Evolutionary conservation across 352 stramenopile species (phyloP).

Genomic region (Phytopythium litorale): DNA sequence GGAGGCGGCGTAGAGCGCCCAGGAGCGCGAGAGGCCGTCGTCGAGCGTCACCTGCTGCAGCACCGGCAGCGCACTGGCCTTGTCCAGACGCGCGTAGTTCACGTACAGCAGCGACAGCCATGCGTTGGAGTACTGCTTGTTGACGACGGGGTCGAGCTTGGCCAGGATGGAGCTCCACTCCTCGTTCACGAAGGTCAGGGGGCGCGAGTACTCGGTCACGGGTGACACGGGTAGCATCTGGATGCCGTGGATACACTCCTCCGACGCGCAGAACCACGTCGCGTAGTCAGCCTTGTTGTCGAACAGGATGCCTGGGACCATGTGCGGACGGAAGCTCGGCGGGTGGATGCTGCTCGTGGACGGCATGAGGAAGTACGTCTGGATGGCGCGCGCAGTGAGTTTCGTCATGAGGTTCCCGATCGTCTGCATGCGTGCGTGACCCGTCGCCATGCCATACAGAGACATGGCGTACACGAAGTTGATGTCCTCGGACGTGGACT

Average conservation of each 20-base stretch:
- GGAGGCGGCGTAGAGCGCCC: constrained; percentile 69
- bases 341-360: constrained; percentile 52
- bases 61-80: constrained; percentile 30
- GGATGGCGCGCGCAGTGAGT: constrained; percentile 40
- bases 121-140: constrained; percentile 27
- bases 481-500: constrained; percentile 63
- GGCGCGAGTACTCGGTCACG: constrained; percentile 56
- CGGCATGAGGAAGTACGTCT: constrained; percentile 75
- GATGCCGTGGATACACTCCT: constrained; percentile 76
- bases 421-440: constrained; percentile 30
- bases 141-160: not conserved
- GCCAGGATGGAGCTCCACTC: constrained; percentile 42
- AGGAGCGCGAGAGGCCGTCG: constrained; percentile 75
- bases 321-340: constrained; percentile 31
- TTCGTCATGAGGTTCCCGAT: constrained; percentile 58
- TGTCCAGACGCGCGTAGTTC: constrained; percentile 70
- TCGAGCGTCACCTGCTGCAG: constrained; percentile 62
- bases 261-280: constrained; percentile 66
- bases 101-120: constrained; percentile 72
- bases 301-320: constrained; percentile 68
- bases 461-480: constrained; percentile 62
- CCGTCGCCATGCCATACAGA: constrained; percentile 39
- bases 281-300: constrained; percentile 82
- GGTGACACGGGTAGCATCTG: constrained; percentile 71
- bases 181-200: constrained; percentile 47